These are phyloP conservation scores for Sugiyamaella mastotermitis DNA, from an alignment of 805 yeast species.

Conservation along the genomic window DNA sequence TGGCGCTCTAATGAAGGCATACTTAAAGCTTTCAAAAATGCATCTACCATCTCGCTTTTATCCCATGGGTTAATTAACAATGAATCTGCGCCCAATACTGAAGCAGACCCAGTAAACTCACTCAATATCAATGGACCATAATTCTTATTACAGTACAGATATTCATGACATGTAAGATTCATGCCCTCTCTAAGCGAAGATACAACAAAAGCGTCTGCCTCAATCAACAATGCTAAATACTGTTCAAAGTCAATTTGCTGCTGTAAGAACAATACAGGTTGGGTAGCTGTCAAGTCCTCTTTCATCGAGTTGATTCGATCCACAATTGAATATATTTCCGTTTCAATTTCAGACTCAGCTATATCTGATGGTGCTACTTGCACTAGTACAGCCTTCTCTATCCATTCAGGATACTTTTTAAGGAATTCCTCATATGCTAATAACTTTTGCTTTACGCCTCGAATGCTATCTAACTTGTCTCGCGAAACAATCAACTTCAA, in stretches of 20 bases:
- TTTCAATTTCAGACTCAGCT: slow-evolving; percentile 53
- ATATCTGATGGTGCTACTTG: slow-evolving; percentile 43
- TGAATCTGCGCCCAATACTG: slow-evolving; percentile 51
- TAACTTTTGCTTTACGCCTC: slow-evolving; percentile 85
- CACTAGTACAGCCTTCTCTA: slow-evolving; percentile 65
- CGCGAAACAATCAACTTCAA: slow-evolving; percentile 73
- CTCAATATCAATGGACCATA: slow-evolving; percentile 51
- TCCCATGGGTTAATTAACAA: slow-evolving; percentile 94
- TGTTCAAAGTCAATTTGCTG: slow-evolving; percentile 88
- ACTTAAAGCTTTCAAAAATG: slow-evolving; percentile 57
- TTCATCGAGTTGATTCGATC: slow-evolving; percentile 80
- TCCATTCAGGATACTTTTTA: slow-evolving; percentile 61
- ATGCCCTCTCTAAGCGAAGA: slow-evolving; percentile 94
- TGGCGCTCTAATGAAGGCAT: slow-evolving; percentile 56
- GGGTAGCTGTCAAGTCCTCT: slow-evolving; percentile 61
- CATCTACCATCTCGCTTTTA: slow-evolving; percentile 54
- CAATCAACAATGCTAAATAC: slow-evolving; percentile 76
- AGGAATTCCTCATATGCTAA: slow-evolving; percentile 81
- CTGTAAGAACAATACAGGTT: slow-evolving; percentile 81
- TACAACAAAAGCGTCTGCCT: slow-evolving; percentile 83
- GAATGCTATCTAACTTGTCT: slow-evolving; percentile 79
- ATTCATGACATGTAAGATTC: slow-evolving; percentile 95
- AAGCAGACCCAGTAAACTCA: slow-evolving; percentile 93
- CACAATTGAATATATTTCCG: slow-evolving; percentile 68
- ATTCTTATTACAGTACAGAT: slow-evolving; percentile 51